Evolutionary conservation across 257 asterid genomes (phyloP).

Genomic region (Solanum chmielewskii): DNA sequence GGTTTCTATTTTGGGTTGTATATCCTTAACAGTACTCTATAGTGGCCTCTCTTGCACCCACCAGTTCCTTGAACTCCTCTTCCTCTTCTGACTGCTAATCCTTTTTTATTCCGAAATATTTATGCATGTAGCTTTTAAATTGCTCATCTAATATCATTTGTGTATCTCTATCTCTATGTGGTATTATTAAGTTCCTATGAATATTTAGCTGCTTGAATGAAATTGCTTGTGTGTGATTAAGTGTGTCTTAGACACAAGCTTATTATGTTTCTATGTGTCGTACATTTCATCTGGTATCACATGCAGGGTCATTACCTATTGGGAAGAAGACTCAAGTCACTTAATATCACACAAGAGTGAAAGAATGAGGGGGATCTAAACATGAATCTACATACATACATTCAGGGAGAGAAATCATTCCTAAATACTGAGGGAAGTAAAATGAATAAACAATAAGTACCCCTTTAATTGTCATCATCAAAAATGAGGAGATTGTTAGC

Average conservation of each 20-base stretch:
- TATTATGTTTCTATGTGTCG: not conserved
- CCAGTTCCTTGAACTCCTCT: not conserved
- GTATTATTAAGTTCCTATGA: not conserved
- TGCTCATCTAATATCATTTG: not conserved
- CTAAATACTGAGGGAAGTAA: not conserved
- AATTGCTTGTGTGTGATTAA: not conserved
- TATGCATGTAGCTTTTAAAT: not conserved
- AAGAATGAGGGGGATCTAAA: not conserved
- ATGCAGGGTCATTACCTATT: not conserved
- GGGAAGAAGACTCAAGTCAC: not conserved
- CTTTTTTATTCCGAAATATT: not conserved
- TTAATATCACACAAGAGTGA: not conserved
- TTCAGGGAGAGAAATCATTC: not conserved
- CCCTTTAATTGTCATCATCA: not conserved
- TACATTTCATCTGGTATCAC: not conserved
- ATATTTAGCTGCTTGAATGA: not conserved
- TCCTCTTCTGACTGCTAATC: not conserved
- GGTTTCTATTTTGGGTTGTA: not conserved
- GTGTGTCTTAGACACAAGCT: not conserved
- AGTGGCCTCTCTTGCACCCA: not conserved
- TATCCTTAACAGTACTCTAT: not conserved
- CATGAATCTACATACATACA: not conserved
- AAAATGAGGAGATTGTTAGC: not conserved
- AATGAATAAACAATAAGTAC: not conserved
- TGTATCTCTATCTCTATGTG: not conserved